These are phyloP conservation scores for Blastomyces percursus DNA, from an alignment of 2,329 filamentous ascomycete genomes.

Conservation along the genomic window DNA sequence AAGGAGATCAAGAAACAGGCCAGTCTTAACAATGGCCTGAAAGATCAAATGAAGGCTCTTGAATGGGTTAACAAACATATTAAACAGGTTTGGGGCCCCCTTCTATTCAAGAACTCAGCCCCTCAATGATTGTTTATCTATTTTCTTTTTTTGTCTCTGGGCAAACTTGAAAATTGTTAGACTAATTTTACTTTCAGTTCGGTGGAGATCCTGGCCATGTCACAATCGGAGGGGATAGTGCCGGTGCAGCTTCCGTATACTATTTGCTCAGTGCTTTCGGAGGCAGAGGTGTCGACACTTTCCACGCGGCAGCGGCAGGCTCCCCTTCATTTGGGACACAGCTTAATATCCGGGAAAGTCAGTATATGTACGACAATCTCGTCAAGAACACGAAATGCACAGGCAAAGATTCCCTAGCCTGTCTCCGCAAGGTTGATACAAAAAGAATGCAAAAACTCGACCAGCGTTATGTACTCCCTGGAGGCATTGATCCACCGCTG, in stretches of 20 bases:
- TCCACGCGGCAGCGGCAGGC: conserved; percentile 44
- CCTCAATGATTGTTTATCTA: no score
- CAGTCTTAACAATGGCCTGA: conserved; percentile 57
- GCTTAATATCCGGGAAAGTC: conserved; percentile 38
- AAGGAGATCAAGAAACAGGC: conserved; percentile 41
- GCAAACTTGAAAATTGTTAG: background rate
- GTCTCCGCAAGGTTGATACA: conserved; percentile 39
- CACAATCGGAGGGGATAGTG: conserved; percentile 56
- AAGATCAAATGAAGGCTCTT: conserved; percentile 58
- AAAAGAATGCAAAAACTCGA: conserved; percentile 37
- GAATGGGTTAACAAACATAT: conserved; percentile 61
- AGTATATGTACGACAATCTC: conserved; percentile 44
- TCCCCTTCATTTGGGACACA: conserved; percentile 44
- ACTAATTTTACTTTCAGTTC: conserved; percentile 37
- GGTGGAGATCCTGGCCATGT: conserved; percentile 59
- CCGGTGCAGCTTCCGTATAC: conserved; percentile 54
- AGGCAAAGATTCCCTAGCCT: conserved; percentile 32
- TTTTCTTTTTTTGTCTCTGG: background rate
- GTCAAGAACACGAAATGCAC: conserved; percentile 40
- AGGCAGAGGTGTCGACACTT: conserved; percentile 39
- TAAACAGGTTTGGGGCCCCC: conserved; percentile 25
- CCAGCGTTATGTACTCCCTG: conserved; percentile 37
- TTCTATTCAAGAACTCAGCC: background rate
- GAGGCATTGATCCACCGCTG: conserved; percentile 33
- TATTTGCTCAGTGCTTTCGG: conserved; percentile 50